Evolutionary conservation across 176 grass and related monocot species (phyloP).

Genomic region (Bonia amplexicaulis): DNA sequence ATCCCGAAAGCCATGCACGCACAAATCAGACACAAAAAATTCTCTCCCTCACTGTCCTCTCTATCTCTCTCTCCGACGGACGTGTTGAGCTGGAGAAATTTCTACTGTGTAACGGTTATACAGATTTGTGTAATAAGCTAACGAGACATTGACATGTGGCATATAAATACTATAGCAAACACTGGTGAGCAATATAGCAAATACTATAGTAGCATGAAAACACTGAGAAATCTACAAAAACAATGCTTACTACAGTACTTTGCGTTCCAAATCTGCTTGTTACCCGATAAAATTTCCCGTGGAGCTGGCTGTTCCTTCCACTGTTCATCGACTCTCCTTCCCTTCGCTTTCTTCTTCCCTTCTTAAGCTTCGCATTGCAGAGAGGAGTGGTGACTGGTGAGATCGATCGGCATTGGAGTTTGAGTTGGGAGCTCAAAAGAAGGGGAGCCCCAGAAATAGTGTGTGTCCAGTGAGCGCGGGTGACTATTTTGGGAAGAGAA

Average conservation of each 20-base stretch:
- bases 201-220: too few relatives aligned
- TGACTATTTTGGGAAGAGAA: slow-evolving; percentile 33
- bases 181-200: too few relatives aligned
- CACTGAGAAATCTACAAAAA: too few relatives aligned
- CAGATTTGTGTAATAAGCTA: too few relatives aligned
- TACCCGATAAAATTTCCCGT: too few relatives aligned
- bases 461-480: background rate
- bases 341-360: background rate
- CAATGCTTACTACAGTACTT: too few relatives aligned
- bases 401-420: slow-evolving; percentile 10
- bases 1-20: background rate
- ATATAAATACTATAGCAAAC: too few relatives aligned
- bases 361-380: background rate
- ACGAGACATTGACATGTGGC: too few relatives aligned
- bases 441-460: slow-evolving; percentile 20
- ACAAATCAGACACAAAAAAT: background rate
- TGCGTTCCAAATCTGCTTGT: too few relatives aligned
- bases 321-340: slow-evolving; percentile 27
- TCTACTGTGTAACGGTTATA: too few relatives aligned
- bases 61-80: background rate
- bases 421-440: slow-evolving; percentile 13
- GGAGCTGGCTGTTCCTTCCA: slow-evolving; percentile 27
- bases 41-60: background rate
- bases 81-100: slow-evolving; percentile 31
- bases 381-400: background rate